Base-by-base conservation (phyloP, 148 eudicot species). In the Camellia granthamiana region DNA sequence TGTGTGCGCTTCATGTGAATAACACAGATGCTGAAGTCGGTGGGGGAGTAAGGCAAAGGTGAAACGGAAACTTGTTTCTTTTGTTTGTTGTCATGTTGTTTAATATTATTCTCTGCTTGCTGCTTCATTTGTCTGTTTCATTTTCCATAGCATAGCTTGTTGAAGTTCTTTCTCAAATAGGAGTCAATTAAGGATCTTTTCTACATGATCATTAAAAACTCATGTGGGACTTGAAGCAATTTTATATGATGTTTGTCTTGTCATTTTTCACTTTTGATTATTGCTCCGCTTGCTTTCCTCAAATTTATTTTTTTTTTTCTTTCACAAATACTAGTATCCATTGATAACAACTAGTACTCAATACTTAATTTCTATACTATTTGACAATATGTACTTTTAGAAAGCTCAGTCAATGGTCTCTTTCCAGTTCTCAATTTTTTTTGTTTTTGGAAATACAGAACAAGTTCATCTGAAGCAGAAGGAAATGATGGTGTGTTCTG, bases 1-100 rank as follows among this genome's bases (percentile, higher is more conserved):
- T 94, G 49, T 88, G 92, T 16, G 98, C 98, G 19, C 87, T 94
- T 55, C 95, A 94, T 84, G 90, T 94, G 75, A 88, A 87, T 82
- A 92, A 94, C 46, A 92, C 93, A 7, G 98, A 94, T 89, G 93
- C 92, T 51, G 98, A 94, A 84, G 30, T 91, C 72, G 97, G 93
- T 58, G 98, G 97, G 86, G 98, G 97, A 79, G 92, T 94, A 63
- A 89, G 97, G 47, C 98, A 91, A 80, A 94, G 98, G 98, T 94
- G 78, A 81, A 38, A n/a, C 55, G 79, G 42, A n/a, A 62, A 42
- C 59, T 72, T 15, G 14, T 2, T 60, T 18, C 65, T 52, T 74
- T 41, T 47, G 46, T 44, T 74, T 49, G 18, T 72, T 79, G 64
- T 21, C 7, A 15, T 11, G 42, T 41, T 13, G 6, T 62, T 30